These are phyloP conservation scores for Coniochaeta sp. DNA, from an alignment of 2,329 filamentous ascomycete genomes.

Conservation along the genomic window DNA sequence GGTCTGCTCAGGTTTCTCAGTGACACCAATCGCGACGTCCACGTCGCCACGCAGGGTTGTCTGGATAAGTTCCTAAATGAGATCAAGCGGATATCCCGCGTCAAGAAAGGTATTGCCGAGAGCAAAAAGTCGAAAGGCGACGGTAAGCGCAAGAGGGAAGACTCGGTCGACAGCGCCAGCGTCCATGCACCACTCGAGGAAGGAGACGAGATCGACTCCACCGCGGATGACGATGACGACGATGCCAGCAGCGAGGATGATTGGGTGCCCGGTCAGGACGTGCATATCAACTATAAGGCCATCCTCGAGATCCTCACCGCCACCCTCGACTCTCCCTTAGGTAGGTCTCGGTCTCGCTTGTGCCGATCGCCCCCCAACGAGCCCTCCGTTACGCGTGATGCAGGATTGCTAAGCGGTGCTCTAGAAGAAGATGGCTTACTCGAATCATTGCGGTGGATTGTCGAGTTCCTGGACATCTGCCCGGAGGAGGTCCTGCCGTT, in stretches of 20 bases:
- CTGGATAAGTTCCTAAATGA: constrained; percentile 87
- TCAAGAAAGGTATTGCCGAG: constrained; percentile 88
- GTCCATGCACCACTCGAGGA: constrained; percentile 50
- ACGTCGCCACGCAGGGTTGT: constrained; percentile 81
- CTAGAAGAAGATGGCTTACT: constrained; percentile 85
- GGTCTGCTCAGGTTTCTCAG: constrained; percentile 88
- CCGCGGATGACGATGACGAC: constrained; percentile 49
- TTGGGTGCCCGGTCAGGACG: constrained; percentile 96
- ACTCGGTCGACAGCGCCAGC: constrained; percentile 62
- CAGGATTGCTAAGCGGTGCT: constrained; percentile 10
- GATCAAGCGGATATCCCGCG: constrained; percentile 86
- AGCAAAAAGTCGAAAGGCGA: constrained; percentile 67
- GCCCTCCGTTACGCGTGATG: constrained; percentile 2
- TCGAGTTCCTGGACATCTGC: constrained; percentile 93
- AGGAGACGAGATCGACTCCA: constrained; percentile 52
- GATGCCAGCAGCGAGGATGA: constrained; percentile 72
- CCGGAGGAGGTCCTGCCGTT: constrained; percentile 94
- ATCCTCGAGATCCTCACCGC: constrained; percentile 88
- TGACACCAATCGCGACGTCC: constrained; percentile 88
- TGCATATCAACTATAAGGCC: constrained; percentile 85
- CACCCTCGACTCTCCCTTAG: constrained; percentile 76
- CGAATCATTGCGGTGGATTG: constrained; percentile 89
- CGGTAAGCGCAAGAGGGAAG: constrained; percentile 61
- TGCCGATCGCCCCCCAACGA: constrained; percentile 3
- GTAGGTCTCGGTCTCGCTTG: constrained; percentile 34